phyloP scores from a whole-genome alignment of 148 eudicot genomes.

The Fagopyrum homotropicum region DNA sequence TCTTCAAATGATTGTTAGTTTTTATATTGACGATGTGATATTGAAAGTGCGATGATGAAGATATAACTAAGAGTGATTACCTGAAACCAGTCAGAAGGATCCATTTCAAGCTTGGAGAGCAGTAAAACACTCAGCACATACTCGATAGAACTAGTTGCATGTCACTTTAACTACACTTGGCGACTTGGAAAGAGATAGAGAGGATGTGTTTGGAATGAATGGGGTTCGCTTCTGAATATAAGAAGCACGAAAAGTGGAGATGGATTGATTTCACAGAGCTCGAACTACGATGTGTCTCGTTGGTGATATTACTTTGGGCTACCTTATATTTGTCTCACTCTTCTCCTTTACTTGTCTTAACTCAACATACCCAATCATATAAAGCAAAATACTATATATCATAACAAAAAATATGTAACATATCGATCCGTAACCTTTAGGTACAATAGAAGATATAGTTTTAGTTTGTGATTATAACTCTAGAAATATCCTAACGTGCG shows the following conservation, averaged over 20 bases:
- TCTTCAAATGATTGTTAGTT: too few species aligned
- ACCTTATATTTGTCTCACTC: too few species aligned
- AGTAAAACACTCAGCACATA: neutral
- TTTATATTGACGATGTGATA: neutral
- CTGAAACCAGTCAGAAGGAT: slow-evolving; percentile 14
- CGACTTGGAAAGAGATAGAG: neutral
- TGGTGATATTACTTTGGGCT: neutral
- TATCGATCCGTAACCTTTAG: too few species aligned
- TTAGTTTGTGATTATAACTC: too few species aligned
- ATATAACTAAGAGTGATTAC: neutral
- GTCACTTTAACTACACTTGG: neutral
- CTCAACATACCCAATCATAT: too few species aligned
- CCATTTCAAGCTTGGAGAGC: slow-evolving; percentile 2
- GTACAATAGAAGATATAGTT: too few species aligned
- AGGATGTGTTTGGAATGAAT: neutral
- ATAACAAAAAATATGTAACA: too few species aligned
- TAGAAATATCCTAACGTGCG: too few species aligned
- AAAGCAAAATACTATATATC: too few species aligned
- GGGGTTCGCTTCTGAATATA: neutral
- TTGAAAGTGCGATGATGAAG: neutral
- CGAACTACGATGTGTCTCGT: neutral
- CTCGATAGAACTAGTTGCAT: neutral
- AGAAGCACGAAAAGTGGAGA: neutral
- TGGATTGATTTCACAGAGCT: neutral
- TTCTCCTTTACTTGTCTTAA: too few species aligned